phyloP scores from a whole-genome alignment of 2,329 filamentous ascomycete genomes.

The Fusarium longipes region DNA sequence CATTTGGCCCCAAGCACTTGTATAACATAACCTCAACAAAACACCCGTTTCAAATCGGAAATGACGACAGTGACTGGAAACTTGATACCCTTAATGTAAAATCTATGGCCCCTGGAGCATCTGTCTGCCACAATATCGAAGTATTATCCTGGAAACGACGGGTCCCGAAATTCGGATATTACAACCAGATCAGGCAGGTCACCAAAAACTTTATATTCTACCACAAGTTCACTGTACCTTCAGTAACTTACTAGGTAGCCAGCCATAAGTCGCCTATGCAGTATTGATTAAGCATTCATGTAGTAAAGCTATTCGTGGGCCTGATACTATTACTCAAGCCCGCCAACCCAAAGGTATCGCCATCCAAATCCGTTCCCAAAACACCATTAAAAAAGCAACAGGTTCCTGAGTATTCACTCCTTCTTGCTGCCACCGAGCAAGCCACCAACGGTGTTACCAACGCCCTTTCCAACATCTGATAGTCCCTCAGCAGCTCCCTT shows the following conservation, averaged over 20 bases:
- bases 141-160: background rate
- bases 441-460: constrained; percentile 47
- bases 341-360: constrained; percentile 5
- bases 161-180: background rate
- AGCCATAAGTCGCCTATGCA: background rate
- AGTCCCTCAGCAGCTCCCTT: constrained; percentile 50
- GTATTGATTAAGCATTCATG: constrained; percentile 15
- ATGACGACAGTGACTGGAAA: background rate
- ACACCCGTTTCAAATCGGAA: background rate
- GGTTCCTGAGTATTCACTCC: constrained; percentile 19
- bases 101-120: background rate
- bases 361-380: constrained; percentile 4
- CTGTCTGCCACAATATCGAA: background rate
- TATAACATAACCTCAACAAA: background rate
- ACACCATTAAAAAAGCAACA: constrained; percentile 9
- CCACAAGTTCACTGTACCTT: background rate
- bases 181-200: background rate
- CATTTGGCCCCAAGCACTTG: no score
- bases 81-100: no score
- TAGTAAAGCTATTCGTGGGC: background rate
- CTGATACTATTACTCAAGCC: background rate
- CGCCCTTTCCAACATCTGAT: constrained; percentile 36
- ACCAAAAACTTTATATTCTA: background rate
- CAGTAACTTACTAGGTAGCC: background rate
- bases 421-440: constrained; percentile 51